Conservation (phyloP, 2,329 filamentous ascomycete species). For the Botrytis medusae region DNA sequence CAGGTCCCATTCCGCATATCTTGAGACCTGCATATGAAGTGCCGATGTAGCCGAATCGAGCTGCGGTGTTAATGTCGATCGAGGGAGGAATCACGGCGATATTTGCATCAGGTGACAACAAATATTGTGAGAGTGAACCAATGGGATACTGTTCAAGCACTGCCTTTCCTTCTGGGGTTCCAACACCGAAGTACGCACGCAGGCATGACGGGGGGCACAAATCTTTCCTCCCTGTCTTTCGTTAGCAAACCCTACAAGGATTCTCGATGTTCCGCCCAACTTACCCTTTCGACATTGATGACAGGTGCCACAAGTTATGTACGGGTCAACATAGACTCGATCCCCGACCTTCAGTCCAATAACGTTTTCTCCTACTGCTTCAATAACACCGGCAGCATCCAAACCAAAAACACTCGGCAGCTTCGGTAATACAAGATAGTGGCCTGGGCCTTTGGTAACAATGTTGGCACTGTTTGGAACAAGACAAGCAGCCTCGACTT, state of each 20-base stretch:
- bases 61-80: neutral
- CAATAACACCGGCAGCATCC: neutral
- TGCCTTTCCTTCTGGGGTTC: neutral
- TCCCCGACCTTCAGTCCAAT: neutral
- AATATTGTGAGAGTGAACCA: slow-evolving; percentile 1
- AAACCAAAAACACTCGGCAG: neutral
- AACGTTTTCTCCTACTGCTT: neutral
- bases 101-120: neutral
- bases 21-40: neutral
- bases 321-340: neutral
- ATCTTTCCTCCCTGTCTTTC: neutral
- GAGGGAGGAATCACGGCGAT: neutral
- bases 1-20: neutral
- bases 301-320: neutral
- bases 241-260: neutral
- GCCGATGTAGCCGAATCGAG: neutral
- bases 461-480: neutral
- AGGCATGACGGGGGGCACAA: neutral
- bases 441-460: neutral
- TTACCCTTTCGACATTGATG: neutral
- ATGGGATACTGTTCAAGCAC: neutral
- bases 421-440: neutral
- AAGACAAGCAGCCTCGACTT: slow-evolving; percentile 1
- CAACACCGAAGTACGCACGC: neutral
- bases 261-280: neutral